Conservation (phyloP, 1,284 basidiomycete species). For the Cryptococcus neoformans region DNA sequence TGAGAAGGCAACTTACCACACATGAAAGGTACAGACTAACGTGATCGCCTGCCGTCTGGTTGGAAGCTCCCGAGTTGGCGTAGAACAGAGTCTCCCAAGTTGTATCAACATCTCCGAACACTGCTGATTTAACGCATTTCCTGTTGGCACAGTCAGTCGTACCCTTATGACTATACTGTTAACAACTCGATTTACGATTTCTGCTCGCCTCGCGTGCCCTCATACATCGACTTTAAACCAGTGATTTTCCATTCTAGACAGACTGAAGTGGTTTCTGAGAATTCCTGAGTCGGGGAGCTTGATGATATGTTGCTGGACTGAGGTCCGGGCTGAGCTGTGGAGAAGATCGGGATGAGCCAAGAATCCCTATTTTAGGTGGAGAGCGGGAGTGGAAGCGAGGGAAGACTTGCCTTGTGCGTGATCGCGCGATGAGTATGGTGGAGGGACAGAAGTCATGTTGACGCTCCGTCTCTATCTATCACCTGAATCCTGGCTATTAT, state of each 20-base stretch:
- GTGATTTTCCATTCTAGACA: constrained; percentile 72
- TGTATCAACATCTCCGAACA: constrained; percentile 49
- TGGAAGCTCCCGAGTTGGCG: constrained; percentile 66
- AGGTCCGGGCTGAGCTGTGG: constrained; percentile 10
- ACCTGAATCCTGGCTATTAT: too few relatives aligned
- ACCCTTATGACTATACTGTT: not conserved
- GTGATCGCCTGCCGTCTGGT: constrained; percentile 49
- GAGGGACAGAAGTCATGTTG: constrained; percentile 25
- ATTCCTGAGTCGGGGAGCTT: constrained; percentile 27
- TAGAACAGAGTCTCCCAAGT: constrained; percentile 68
- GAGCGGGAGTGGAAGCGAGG: not conserved
- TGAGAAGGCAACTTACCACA: constrained; percentile 50
- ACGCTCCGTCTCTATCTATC: not conserved
- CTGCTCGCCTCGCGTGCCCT: constrained; percentile 55
- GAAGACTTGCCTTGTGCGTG: constrained; percentile 29
- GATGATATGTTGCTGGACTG: not conserved
- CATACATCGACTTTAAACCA: constrained; percentile 66
- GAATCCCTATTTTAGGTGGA: not conserved
- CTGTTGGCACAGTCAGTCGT: constrained; percentile 12
- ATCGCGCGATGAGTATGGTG: constrained; percentile 32
- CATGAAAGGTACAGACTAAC: constrained; percentile 75
- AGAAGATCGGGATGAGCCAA: not conserved
- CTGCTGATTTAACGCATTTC: constrained; percentile 49
- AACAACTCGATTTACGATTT: constrained; percentile 41
- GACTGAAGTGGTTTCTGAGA: constrained; percentile 60